Conservation (phyloP, 257 asterid genomes). For the Buddleja alternifolia region DNA sequence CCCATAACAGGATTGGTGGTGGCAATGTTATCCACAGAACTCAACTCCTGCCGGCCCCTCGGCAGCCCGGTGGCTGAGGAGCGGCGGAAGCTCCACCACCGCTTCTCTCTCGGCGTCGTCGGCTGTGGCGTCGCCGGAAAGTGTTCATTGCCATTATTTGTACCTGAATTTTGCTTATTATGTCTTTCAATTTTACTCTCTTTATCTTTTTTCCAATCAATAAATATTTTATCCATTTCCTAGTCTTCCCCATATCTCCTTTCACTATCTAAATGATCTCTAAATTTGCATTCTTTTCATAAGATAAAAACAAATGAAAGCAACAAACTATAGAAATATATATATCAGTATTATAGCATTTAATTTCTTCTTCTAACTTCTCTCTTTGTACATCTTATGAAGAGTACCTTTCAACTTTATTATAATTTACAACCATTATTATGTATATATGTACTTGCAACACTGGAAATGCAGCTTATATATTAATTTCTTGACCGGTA, state of each 20-base stretch:
- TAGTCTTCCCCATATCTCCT: conserved; percentile 84
- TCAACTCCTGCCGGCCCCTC: conserved; percentile 35
- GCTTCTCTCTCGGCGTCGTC: conserved; percentile 75
- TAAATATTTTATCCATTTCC: conserved; percentile 76
- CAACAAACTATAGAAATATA: conserved; percentile 31
- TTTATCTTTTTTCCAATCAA: conserved; percentile 68
- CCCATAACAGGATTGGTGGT: conserved; percentile 27
- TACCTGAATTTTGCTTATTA: conserved; percentile 15
- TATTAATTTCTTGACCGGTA: conserved; percentile 14
- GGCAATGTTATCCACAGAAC: conserved; percentile 25
- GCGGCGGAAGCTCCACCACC: conserved; percentile 94
- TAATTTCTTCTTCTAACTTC: not conserved
- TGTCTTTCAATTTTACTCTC: conserved; percentile 28
- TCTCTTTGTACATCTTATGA: conserved; percentile 24
- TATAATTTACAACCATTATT: conserved; percentile 36
- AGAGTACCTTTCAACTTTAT: conserved; percentile 38
- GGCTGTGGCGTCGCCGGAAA: conserved; percentile 57
- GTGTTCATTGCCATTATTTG: conserved; percentile 38
- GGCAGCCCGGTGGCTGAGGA: conserved; percentile 70
- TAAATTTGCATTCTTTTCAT: conserved; percentile 3
- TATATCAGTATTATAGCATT: not conserved
- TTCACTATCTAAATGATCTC: conserved; percentile 42
- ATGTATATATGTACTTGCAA: conserved; percentile 29
- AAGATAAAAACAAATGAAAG: conserved; percentile 34
- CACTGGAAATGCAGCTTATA: not conserved